Evolutionary conservation across 148 eudicot species (phyloP), one percentile per base, ranked within the genome.

Genomic region (Heliamphora exappendiculata): DNA sequence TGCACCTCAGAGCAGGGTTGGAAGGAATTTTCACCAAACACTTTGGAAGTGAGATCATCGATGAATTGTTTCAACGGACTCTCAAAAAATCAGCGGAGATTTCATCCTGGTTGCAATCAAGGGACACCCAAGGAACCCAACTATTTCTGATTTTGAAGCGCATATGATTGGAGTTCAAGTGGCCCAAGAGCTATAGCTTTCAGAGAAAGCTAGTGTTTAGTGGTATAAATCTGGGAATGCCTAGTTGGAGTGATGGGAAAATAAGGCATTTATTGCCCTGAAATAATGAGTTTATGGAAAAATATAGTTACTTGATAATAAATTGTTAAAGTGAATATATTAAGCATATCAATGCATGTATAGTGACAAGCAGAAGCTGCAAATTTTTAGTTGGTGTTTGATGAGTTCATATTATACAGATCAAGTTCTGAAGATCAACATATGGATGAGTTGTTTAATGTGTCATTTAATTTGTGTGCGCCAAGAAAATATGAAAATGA

Each of bases 11-110:
- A 75, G 78, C 78, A 7, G 59, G 20, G 0, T 44, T 63, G 1
- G 78, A 75, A 75, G 70, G 45, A 47, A 14, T 31, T 49, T 45
- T 75, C 16, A 22, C 44, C 44, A 62, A 75, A 63, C 78, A 75
- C 57, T 75, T 75, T 47, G 70, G 78, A 2, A 5, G 16, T 10
- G 7, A 45, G 12, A 64, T 63, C 8, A 58, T 47, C 8, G 70
- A 62, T 49, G 58, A 75, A 33, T 20, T 75, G 70, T 75, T 75
- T 49, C 31, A 75, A 0, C 36, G 54, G 24, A 19, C 17, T 9
- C 11, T 59, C 1, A 1, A 31, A 2, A 60, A 44, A 73, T 33
- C 24, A 7, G 34, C 50, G 1, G 66, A 74, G 54, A 24, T 74
- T 28, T 58, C 53, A 17, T 24, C 16, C 36, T 7, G 3, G 36